Base-by-base conservation (phyloP, 805 yeast species). In the Yamadazyma sp. region DNA sequence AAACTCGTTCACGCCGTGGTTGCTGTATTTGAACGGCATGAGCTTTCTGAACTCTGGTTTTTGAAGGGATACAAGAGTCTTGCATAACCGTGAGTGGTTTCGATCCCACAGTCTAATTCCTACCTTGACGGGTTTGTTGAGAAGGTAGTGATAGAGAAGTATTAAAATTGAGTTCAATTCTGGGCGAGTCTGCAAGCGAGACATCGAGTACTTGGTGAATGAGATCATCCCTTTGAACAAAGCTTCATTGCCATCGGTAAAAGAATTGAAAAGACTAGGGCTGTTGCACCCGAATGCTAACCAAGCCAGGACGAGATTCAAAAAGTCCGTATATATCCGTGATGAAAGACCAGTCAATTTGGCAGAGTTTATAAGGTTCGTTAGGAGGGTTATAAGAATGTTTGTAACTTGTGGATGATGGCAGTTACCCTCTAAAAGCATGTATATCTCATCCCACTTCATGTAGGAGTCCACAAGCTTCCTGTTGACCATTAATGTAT, bases 181-280 rank as follows among this genome's bases (percentile, higher is more conserved):
- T 11, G 15, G 15, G 3, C 29, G 27, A 5, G 13, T 13, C n/a
- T 20, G 8, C 14, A 17, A 10, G 11, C 12, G n/a, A 4, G 25
- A 18, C 10, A 12, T 15, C 16, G 37, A 28, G 34, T 30, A 38
- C 15, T 36, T 35, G 26, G 35, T 26, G 11, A 47, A 34, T 19
- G 28, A 34, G n/a, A 40, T 15, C n/a, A 44, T 32, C 1, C 46
- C 59, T 25, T 46, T 45, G 31, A 64, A 64, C 13, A 64, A 43
- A 18, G 50, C 54, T 2, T 45, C 47, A 40, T 64, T 64, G 8
- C 62, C 59, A 4, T 52, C 36, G 40, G 52, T 35, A 6, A 55
- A 38, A 1, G 61, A 52, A 39, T 55, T 59, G 41, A 47, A 61
- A n/a, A 59, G 48, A 35, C 48, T 24, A 3, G 45, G 39, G 1